These are phyloP conservation scores for Camelina neglecta DNA, from an alignment of 345 rosid species.

Conservation along the genomic window DNA sequence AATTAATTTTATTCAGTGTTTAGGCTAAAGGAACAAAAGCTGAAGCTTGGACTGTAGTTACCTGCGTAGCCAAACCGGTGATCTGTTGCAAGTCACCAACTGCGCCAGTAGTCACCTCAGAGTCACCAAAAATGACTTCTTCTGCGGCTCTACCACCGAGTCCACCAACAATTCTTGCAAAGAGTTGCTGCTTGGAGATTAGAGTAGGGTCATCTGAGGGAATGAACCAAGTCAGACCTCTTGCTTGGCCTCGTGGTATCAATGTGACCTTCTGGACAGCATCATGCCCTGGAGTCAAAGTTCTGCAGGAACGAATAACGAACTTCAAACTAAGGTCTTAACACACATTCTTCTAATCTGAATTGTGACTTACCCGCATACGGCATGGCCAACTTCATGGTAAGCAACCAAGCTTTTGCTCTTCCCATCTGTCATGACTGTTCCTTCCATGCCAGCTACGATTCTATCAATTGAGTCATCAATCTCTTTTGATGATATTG, in stretches of 20 bases:
- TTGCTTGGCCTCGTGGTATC: slow-evolving; percentile 80
- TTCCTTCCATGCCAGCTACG: slow-evolving; percentile 99
- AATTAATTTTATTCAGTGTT: background rate
- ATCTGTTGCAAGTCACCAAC: slow-evolving; percentile 77
- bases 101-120: slow-evolving; percentile 78
- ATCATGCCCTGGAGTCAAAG: slow-evolving; percentile 77
- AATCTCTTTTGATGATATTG: slow-evolving; percentile 85
- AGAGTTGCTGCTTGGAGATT: slow-evolving; percentile 66
- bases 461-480: slow-evolving; percentile 97
- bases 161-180: slow-evolving; percentile 77
- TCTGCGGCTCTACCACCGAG: slow-evolving; percentile 83
- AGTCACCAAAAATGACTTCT: slow-evolving; percentile 74
- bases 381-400: slow-evolving; percentile 97
- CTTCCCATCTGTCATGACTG: slow-evolving; percentile 98
- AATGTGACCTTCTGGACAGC: slow-evolving; percentile 72
- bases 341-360: background rate
- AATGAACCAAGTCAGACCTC: slow-evolving; percentile 78
- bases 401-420: slow-evolving; percentile 95
- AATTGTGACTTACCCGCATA: slow-evolving; percentile 74
- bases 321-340: background rate
- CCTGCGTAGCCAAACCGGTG: slow-evolving; percentile 92
- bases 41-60: slow-evolving; percentile 33
- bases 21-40: background rate
- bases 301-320: slow-evolving; percentile 43
- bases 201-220: slow-evolving; percentile 70